These are phyloP conservation scores for Pseudocohnilembus persalinus DNA, from an alignment of 169 alveolate species.

Conservation along the genomic window DNA sequence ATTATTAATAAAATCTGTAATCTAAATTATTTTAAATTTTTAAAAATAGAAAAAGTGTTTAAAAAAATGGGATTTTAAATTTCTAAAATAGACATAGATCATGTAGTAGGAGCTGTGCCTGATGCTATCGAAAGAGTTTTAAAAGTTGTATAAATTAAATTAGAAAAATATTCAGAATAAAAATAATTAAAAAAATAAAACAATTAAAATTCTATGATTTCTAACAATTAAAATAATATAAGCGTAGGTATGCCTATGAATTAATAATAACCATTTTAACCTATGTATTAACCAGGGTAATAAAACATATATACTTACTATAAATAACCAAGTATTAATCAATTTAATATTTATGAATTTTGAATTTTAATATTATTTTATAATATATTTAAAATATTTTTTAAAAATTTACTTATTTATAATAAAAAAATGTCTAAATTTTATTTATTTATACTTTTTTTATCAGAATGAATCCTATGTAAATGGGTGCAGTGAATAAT, in stretches of 20 bases:
- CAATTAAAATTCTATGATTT: background rate
- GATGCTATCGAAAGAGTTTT: slow-evolving; percentile 82
- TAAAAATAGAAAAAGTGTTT: slow-evolving; percentile 82
- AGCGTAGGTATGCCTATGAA: background rate
- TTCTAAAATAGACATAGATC: slow-evolving; percentile 73
- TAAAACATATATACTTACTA: background rate
- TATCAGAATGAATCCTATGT: too few relatives aligned
- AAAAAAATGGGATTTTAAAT: slow-evolving; percentile 80
- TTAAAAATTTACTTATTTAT: too few relatives aligned
- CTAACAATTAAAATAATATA: background rate
- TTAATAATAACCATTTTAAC: background rate
- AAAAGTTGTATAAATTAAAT: slow-evolving; percentile 52
- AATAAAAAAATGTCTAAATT: too few relatives aligned
- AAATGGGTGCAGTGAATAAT: too few relatives aligned
- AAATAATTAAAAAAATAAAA: slow-evolving; percentile 17
- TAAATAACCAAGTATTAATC: background rate
- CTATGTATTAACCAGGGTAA: background rate
- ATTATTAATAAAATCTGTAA: too few relatives aligned
- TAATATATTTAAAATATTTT: too few relatives aligned
- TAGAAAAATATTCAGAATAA: slow-evolving; percentile 46
- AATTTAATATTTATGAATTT: too few relatives aligned
- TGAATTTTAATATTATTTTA: too few relatives aligned
- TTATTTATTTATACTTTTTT: too few relatives aligned
- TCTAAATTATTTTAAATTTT: too few relatives aligned
- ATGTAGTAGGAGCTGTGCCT: slow-evolving; percentile 73